phyloP scores from a whole-genome alignment of 2,329 filamentous ascomycete genomes.

The Fusarium subtropicale region DNA sequence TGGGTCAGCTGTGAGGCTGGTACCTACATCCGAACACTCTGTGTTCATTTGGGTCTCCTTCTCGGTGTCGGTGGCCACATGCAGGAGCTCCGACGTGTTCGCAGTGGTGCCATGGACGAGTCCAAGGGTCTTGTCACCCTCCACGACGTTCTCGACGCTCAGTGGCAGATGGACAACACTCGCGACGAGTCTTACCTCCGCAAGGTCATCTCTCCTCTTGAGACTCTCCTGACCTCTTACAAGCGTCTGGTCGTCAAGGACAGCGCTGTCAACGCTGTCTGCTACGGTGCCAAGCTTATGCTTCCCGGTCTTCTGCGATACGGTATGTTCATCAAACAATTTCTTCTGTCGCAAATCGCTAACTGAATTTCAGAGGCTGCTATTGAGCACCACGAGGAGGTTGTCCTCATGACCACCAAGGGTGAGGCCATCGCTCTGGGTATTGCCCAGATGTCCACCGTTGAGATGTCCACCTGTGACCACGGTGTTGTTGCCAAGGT shows the following conservation, averaged over 20 bases:
- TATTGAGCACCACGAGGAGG: constrained; percentile 95
- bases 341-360: constrained; percentile 37
- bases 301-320: constrained; percentile 95
- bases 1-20: constrained; percentile 98
- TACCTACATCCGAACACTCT: constrained; percentile 98
- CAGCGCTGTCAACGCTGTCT: constrained; percentile 86
- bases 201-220: constrained; percentile 89
- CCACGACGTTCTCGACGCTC: constrained; percentile 87
- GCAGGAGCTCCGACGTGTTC: constrained; percentile 95
- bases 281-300: constrained; percentile 99
- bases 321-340: constrained; percentile 64
- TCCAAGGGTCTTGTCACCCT: constrained; percentile 88
- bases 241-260: constrained; percentile 98
- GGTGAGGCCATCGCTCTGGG: constrained; percentile 97
- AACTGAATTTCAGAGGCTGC: constrained; percentile 72
- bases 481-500: constrained; percentile 98
- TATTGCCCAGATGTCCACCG: constrained; percentile 97
- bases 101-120: constrained; percentile 96
- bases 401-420: constrained; percentile 99
- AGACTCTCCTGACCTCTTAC: constrained; percentile 91
- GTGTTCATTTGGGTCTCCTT: constrained; percentile 86
- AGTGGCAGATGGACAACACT: constrained; percentile 96
- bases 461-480: constrained; percentile 96
- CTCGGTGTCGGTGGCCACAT: constrained; percentile 92
- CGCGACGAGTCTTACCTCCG: constrained; percentile 93